Evolutionary conservation across 768 basidiomycete genomes (phyloP).

Genomic region (Rhodotorula kratochvilovae): DNA sequence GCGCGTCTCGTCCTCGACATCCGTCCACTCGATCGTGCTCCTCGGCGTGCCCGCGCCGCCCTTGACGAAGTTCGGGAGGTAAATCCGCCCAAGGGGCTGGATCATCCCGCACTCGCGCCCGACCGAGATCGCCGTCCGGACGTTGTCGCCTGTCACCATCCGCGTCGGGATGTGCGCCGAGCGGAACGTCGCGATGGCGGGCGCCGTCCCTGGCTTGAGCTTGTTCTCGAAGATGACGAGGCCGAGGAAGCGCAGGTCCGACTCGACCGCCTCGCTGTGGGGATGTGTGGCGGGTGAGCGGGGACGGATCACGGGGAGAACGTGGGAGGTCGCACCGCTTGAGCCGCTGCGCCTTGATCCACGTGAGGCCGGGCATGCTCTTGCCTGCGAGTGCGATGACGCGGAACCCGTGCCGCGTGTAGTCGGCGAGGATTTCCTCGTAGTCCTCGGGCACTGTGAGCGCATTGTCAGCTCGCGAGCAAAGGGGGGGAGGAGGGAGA

Average conservation of each 20-base stretch:
- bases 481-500: too few species aligned
- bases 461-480: neutral
- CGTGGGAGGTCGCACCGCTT: constrained; percentile 60
- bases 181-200: constrained; percentile 81
- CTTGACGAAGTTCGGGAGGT: constrained; percentile 69
- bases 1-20: constrained; percentile 79
- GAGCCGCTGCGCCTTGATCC: constrained; percentile 95
- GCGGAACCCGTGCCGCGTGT: constrained; percentile 91
- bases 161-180: constrained; percentile 85
- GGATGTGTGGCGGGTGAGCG: neutral
- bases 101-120: constrained; percentile 88
- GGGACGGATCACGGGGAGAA: neutral
- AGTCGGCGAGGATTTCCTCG: constrained; percentile 91
- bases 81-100: constrained; percentile 81
- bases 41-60: constrained; percentile 54
- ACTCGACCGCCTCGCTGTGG: constrained; percentile 86
- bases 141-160: constrained; percentile 98
- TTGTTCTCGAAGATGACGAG: constrained; percentile 98
- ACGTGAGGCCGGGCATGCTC: constrained; percentile 84
- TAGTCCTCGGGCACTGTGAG: constrained; percentile 88
- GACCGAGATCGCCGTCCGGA: constrained; percentile 92
- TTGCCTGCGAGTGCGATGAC: constrained; percentile 98
- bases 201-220: constrained; percentile 82
- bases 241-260: constrained; percentile 80
- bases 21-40: constrained; percentile 77